Evolutionary conservation across 805 yeast species (phyloP).

Genomic region (Spathaspora gorwiae): DNA sequence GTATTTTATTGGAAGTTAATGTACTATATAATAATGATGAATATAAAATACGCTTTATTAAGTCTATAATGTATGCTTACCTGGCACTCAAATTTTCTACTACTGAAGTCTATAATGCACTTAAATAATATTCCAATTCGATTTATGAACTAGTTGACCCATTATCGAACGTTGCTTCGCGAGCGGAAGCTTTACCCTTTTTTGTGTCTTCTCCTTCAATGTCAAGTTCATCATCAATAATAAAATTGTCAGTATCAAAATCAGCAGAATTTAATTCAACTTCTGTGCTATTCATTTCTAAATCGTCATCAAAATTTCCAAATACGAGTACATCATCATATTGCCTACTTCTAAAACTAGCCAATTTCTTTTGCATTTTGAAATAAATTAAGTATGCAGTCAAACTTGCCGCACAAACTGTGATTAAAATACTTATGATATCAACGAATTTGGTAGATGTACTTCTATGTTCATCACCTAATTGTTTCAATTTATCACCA

Average conservation of each 20-base stretch:
- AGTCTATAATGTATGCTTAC: too few species aligned
- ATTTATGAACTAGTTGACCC: neutral
- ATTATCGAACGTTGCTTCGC: neutral
- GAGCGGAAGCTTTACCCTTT: neutral
- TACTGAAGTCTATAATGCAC: too few species aligned
- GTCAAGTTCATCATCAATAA: slow-evolving; percentile 29
- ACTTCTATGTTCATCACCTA: slow-evolving; percentile 56
- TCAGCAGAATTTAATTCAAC: slow-evolving; percentile 35
- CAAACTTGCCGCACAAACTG: slow-evolving; percentile 48
- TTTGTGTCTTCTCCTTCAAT: neutral
- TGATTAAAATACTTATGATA: slow-evolving; percentile 52
- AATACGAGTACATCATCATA: slow-evolving; percentile 30
- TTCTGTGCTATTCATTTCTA: slow-evolving; percentile 21
- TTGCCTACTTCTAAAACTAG: slow-evolving; percentile 17
- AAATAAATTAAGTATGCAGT: slow-evolving; percentile 68
- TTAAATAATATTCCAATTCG: too few species aligned
- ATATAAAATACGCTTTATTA: too few species aligned
- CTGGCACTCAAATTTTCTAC: too few species aligned
- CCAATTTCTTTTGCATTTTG: slow-evolving; percentile 41
- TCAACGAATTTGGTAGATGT: slow-evolving; percentile 54
- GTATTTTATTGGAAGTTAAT: too few species aligned
- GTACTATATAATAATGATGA: too few species aligned
- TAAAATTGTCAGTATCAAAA: slow-evolving; percentile 37
- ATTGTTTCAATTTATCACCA: slow-evolving; percentile 66
- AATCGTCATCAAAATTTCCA: slow-evolving; percentile 38